Conservation (phyloP, 129 eudicot species). For the Sambucus nigra region DNA sequence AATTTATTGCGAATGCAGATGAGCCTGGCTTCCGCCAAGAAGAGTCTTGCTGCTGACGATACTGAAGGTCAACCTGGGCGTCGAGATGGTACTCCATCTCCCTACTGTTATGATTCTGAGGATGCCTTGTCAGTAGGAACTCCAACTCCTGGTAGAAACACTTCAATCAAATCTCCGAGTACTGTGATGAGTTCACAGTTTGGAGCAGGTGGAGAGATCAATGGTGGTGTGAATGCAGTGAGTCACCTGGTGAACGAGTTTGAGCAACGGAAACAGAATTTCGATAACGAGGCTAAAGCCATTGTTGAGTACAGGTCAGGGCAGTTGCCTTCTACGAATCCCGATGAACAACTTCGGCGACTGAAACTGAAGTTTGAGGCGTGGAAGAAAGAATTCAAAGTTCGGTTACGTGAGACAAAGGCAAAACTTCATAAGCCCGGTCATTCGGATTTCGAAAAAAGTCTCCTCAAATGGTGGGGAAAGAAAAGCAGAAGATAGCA, state of each 20-base stretch:
- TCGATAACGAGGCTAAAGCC: slow-evolving; percentile 59
- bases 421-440: slow-evolving; percentile 33
- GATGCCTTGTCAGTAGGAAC: slow-evolving; percentile 22
- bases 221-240: slow-evolving; percentile 26
- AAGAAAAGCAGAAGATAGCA: slow-evolving; percentile 35
- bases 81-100: slow-evolving; percentile 29
- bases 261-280: slow-evolving; percentile 52
- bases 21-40: slow-evolving; percentile 52
- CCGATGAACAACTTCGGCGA: slow-evolving; percentile 43
- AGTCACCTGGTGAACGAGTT: slow-evolving; percentile 48
- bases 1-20: slow-evolving; percentile 24
- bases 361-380: slow-evolving; percentile 46
- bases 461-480: slow-evolving; percentile 64
- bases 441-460: slow-evolving; percentile 27
- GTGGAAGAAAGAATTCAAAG: slow-evolving; percentile 74
- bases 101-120: slow-evolving; percentile 32
- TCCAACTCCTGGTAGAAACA: slow-evolving; percentile 36
- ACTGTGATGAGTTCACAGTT: slow-evolving; percentile 18
- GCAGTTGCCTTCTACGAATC: slow-evolving; percentile 22
- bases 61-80: slow-evolving; percentile 14
- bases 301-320: slow-evolving; percentile 27
- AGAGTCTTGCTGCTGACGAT: slow-evolving; percentile 33
- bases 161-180: slow-evolving; percentile 24
- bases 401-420: slow-evolving; percentile 47
- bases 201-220: slow-evolving; percentile 27